Percentiles rank a stretch among this genome's conserved stretches.
Conservation (phyloP, 306 rosid species). For the Quercus aquifolioides region DNA sequence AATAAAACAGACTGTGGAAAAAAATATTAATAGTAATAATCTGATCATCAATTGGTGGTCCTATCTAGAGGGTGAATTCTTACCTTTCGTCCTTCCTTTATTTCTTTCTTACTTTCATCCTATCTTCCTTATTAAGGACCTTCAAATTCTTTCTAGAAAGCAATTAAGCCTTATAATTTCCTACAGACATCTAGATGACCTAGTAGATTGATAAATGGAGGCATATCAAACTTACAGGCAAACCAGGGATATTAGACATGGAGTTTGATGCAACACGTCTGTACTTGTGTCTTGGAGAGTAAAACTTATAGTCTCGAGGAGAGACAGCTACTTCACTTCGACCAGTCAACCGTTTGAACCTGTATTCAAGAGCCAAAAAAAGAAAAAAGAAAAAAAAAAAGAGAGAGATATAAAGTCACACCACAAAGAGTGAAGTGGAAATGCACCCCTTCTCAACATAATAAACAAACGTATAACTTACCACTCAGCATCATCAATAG, state of each 20-base stretch:
- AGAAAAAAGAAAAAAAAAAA: conserved; percentile 26
- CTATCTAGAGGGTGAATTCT: not conserved
- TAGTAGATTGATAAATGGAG: conserved; percentile 18
- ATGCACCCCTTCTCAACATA: not conserved
- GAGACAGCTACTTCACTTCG: conserved; percentile 79
- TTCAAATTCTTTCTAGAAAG: not conserved
- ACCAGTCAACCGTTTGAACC: conserved; percentile 94
- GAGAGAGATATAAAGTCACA: not conserved
- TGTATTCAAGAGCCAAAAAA: conserved; percentile 30
- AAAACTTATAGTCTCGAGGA: conserved; percentile 71
- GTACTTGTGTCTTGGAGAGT: conserved; percentile 92
- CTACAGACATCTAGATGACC: conserved; percentile 16
- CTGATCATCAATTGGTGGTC: not conserved
- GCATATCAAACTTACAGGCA: conserved; percentile 56
- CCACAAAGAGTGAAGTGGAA: not conserved
- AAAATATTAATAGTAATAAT: not conserved
- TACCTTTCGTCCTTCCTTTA: not conserved
- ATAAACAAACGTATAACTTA: conserved; percentile 26
- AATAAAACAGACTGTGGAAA: not conserved
- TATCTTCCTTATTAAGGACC: not conserved
- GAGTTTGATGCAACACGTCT: conserved; percentile 70
- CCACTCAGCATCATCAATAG: conserved; percentile 82
- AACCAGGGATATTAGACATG: conserved; percentile 55
- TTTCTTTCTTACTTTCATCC: not conserved
- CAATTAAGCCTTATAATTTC: conserved; percentile 11